Evolutionary conservation across 2,329 filamentous ascomycete genomes (phyloP), one percentile per base, ranked within the genome.

Genomic region (Cordyceps fumosorosea): DNA sequence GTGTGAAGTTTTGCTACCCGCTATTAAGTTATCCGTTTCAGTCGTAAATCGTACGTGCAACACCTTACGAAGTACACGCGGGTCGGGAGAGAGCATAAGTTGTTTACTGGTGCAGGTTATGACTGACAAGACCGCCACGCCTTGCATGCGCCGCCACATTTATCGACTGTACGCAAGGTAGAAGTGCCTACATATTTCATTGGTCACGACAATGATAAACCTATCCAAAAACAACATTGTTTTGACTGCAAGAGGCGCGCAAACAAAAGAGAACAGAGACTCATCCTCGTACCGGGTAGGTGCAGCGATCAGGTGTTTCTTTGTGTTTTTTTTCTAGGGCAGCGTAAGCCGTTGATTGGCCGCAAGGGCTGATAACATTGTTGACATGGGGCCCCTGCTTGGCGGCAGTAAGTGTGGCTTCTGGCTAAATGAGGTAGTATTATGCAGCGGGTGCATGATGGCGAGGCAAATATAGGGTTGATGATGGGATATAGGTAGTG

Each of bases 341-440:
- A 29, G 10, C 26, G 22, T 7, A 5, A 11, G 37, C 34, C 16
- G 22, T 16, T 58, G 56, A 58, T 58, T 58, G 56, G 56, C 22
- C 18, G 56, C n/a, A 34, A 6, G 8, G 56, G 8, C 20, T 14
- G 22, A 26, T n/a, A 16, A 32, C 56, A 37, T 58, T 48, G 45
- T 40, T 48, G 44, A 50, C 54, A 56, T 56, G 56, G 56, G 45
- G 42, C 29, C 56, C 56, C 37, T 50, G 45, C 16, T 26, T 18
- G 45, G 44, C 56, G 14, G 56, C 14, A 34, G 16, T 11, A 7
- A 53, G 24, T 34, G 48, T 60, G 57, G 47, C 57, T 16, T 45
- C 16, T n/a, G 24, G 47, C 47, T 32, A 60, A 60, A 60, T 60
- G 57, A 53, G 57, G 57, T 5, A 53, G n/a, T 22, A 45, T 60